Base-by-base conservation (phyloP, 345 rosid genomes). In the Eucalyptus viminalis region DNA sequence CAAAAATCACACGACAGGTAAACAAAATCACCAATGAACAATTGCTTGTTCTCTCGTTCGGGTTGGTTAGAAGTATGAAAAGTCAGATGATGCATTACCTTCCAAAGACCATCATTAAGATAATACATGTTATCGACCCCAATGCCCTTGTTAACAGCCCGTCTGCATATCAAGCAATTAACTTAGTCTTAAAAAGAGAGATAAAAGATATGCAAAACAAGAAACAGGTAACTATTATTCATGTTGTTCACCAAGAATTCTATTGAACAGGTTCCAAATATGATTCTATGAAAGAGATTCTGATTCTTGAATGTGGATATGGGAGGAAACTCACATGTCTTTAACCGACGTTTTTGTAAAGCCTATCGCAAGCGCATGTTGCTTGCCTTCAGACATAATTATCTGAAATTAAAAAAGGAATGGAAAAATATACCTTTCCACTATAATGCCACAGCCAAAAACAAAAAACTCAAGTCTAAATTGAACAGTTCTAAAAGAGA, bases 121-220 rank as follows among this genome's bases (percentile, higher is more conserved):
- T 97, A 98, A 94, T 98, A 99, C 99, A 97, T 95, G 92, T 93
- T 97, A 93, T 98, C 99, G 86, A 96, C 97, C 53, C 99, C 99
- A 50, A 98, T 98, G 86, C 99, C 99, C 92, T 98, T 98, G 95
- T 98, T 98, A 89, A 96, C 93, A 88, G 95, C 62, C 91, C 89
- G 94, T 90, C 99, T 98, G 95, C 89, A 90, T 89, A 91, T 19
- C 87, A 90, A 40, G 67, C 45, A 86, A 87, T 80, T 80, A 31
- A 86, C 34, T 47, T 60, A 37, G 45, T 25, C 45, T 87, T 17
- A n/a, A 8, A 11, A 24, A 29, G 47, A 76, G 43, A 21, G 6
- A 40, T 37, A 22, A 67, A 83, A 47, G 81, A 15, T 9, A 87
- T 15, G 43, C 58, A 58, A 86, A 45, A n/a, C 47, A 54, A 14